A percentile compares a stretch with the other conserved stretches of the same genome.
Conservation (phyloP, 148 eudicot species). For the Rheum nobile region DNA sequence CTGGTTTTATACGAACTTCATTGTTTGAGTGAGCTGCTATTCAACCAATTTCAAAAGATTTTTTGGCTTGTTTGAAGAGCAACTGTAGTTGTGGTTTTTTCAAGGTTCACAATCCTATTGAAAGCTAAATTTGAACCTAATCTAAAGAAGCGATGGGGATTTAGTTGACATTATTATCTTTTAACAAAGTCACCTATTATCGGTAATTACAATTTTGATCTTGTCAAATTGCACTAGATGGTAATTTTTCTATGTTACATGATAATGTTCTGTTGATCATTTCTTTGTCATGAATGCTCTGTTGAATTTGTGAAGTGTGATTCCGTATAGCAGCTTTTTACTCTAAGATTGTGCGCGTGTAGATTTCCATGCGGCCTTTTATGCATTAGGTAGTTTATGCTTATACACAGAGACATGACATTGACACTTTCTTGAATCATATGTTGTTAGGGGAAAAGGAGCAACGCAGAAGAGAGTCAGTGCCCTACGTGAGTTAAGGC, state of each 20-base stretch:
- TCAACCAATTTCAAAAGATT: no score
- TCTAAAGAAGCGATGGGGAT: no score
- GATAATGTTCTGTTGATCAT: background rate
- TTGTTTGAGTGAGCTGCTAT: no score
- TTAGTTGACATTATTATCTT: no score
- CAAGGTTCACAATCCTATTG: no score
- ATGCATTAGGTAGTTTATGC: background rate
- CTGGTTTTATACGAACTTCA: no score
- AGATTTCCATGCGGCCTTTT: background rate
- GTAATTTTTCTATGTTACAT: no score
- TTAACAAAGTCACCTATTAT: background rate
- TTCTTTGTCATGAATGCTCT: background rate
- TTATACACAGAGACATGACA: background rate
- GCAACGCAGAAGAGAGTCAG: conserved; percentile 54
- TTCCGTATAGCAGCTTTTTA: background rate
- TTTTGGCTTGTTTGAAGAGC: background rate
- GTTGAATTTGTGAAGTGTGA: background rate
- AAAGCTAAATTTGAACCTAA: no score
- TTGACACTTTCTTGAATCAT: background rate
- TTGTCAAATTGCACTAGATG: no score
- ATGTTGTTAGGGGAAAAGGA: conserved; percentile 68
- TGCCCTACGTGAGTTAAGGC: conserved; percentile 70
- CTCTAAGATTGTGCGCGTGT: background rate
- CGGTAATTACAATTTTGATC: background rate
- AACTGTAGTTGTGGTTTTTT: background rate